Conservation (phyloP, 169 alveolate genomes). For the Theileria sp. region DNA sequence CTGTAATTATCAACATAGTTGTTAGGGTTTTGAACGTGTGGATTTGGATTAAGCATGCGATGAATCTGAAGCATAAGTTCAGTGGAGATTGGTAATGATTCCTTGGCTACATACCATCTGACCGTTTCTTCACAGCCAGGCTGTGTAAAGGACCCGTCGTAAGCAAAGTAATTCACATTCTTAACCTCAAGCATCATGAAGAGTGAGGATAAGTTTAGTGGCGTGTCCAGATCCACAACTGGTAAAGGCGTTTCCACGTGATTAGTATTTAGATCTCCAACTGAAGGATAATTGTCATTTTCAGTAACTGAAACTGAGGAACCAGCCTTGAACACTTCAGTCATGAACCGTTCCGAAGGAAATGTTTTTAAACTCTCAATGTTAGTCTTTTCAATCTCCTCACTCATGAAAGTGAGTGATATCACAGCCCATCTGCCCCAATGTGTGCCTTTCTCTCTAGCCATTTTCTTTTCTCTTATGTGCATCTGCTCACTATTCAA, state of each 20-base stretch:
- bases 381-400: constrained; percentile 76
- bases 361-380: constrained; percentile 69
- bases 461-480: constrained; percentile 41
- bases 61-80: constrained; percentile 79
- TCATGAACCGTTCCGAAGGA: constrained; percentile 81
- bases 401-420: constrained; percentile 82
- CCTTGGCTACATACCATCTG: constrained; percentile 82
- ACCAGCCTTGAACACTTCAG: constrained; percentile 71
- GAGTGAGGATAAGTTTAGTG: constrained; percentile 75
- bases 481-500: constrained; percentile 39
- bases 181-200: constrained; percentile 82
- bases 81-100: constrained; percentile 81
- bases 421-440: constrained; percentile 80
- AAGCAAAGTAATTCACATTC: constrained; percentile 75
- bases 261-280: constrained; percentile 39
- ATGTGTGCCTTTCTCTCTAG: constrained; percentile 46
- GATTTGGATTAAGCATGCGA: constrained; percentile 76
- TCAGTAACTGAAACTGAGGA: constrained; percentile 39
- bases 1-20: constrained; percentile 68
- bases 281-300: constrained; percentile 25
- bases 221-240: constrained; percentile 67
- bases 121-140: constrained; percentile 82
- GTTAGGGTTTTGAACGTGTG: constrained; percentile 42
- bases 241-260: constrained; percentile 41
- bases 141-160: constrained; percentile 80